Evolutionary conservation across 2,329 filamentous ascomycete species (phyloP).

Genomic region (Lachnellula subtilissima): DNA sequence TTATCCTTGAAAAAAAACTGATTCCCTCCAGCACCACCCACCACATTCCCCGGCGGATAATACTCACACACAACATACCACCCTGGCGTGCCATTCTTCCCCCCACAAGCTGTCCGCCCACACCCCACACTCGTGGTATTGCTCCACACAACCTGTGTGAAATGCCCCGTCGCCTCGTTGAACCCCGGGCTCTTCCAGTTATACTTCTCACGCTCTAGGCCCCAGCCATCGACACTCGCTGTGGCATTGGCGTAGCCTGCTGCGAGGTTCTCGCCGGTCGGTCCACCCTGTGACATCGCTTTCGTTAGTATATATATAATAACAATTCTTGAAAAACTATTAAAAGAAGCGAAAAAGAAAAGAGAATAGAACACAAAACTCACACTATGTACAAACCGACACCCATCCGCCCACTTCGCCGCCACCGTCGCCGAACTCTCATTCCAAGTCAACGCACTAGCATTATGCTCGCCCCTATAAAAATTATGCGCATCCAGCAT

Average conservation of each 20-base stretch:
- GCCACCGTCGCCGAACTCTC: constrained; percentile 54
- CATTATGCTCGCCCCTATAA: constrained; percentile 61
- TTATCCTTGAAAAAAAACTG: too few relatives aligned
- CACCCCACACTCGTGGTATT: constrained; percentile 57
- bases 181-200: constrained; percentile 55
- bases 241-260: constrained; percentile 58
- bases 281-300: constrained; percentile 41
- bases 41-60: constrained; percentile 61
- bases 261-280: constrained; percentile 72
- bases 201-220: constrained; percentile 53
- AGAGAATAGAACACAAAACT: not conserved
- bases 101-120: constrained; percentile 37
- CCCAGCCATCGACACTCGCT: constrained; percentile 62
- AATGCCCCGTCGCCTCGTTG: constrained; percentile 58
- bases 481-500: constrained; percentile 62
- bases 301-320: not conserved
- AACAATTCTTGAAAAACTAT: too few relatives aligned
- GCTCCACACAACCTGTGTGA: constrained; percentile 70
- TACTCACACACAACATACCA: constrained; percentile 71
- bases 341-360: not conserved
- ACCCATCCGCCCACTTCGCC: constrained; percentile 41
- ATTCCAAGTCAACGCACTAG: constrained; percentile 59
- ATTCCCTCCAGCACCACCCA: constrained; percentile 40
- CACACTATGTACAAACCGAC: constrained; percentile 46
- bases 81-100: constrained; percentile 39